Evolutionary conservation across 305 asterid genomes (phyloP), one percentile per base, ranked within the genome.

Genomic region (Galium porrigens): DNA sequence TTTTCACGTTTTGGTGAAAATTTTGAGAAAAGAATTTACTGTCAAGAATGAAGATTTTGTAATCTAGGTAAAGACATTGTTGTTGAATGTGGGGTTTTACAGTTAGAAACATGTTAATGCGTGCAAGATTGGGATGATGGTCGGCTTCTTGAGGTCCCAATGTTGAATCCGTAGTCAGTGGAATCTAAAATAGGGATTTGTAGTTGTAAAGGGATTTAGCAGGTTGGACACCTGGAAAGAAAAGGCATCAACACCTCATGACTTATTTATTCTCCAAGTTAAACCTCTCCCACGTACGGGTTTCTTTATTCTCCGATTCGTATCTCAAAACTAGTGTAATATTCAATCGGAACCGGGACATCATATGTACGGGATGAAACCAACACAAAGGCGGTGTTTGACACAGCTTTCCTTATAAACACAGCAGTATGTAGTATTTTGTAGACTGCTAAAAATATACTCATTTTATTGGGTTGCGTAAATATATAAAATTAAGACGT

Each of bases 181-280:
- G 30, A 27, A 2, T 27, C 2, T 0, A 27, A 27, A 27, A 27
- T 27, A 27, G 30, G 30, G 30, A 27, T 27, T 27, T 27, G 30
- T 36, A 36, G 83, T 72, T 80, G 86, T 68, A 84, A 83, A 84
- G 83, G 15, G 33, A 51, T 61, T 64, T 58, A 42, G 32, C 51
- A 70, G 73, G 78, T 75, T 72, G 75, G 64, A 75, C 83, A 85
- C 74, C 85, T 80, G 83, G 80, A 80, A 83, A 84, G 84, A 70
- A 29, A 27, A 70, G 75, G 77, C 42, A 79, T 77, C 68, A 7
- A 56, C 14, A 29, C 67, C 62, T 34, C 48, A 6, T n/a, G 2
- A 48, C 8, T 37, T 67, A 7, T 36, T 36, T 36, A 36, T 36
- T 36, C 42, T 36, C 11, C 42, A 6, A 36, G 42, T 36, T 6